Evolutionary conservation across 306 rosid genomes (phyloP), one percentile per base, ranked within the genome.

Genomic region (Lathyrus oleraceus): DNA sequence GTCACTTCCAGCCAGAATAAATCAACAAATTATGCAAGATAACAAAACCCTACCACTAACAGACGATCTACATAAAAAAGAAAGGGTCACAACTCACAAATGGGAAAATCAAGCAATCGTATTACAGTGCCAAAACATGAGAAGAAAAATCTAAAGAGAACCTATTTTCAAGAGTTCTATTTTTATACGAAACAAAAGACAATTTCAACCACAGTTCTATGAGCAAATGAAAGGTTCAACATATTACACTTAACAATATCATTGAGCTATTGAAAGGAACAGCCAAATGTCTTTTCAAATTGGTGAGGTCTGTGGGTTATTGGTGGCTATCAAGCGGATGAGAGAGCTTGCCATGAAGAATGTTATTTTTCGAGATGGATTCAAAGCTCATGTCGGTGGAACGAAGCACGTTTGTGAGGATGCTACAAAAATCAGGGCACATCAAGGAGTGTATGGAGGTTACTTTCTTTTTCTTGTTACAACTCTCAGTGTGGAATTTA

Each of bases 21-120:
- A 44, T 54, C 45, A 16, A 51, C 52, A 72, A 67, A 48, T 27
- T 38, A 51, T 25, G 48, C 72, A 62, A 61, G 5, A 73, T 35
- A 43, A 44, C 12, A 60, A 67, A 61, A 69, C 30, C 45, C 51
- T 59, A 51, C 48, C 42, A 48, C 70, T 21, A 17, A 23, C 43
- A 17, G 9, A 47, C 32, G 14, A 32, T 38, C 61, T 59, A 5
- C 20, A 6, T 1, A 14, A 53, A 72, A 44, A 2, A 60, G 65
- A 16, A 3, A 40, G 14, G 58, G 17, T 35, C 69, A 40, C 10
- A 40, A 62, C 59, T n/a, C 64, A 48, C 14, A 23, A 62, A 68
- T 27, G 10, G 32, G 69, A 20, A 53, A 67, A 30, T 42, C 59
- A 11, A 40, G 72, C 47, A 42, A 53, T 65, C 3, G 1, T 49